Base-by-base conservation (phyloP, 2,329 filamentous ascomycete species). In the Penicillium sp. region DNA sequence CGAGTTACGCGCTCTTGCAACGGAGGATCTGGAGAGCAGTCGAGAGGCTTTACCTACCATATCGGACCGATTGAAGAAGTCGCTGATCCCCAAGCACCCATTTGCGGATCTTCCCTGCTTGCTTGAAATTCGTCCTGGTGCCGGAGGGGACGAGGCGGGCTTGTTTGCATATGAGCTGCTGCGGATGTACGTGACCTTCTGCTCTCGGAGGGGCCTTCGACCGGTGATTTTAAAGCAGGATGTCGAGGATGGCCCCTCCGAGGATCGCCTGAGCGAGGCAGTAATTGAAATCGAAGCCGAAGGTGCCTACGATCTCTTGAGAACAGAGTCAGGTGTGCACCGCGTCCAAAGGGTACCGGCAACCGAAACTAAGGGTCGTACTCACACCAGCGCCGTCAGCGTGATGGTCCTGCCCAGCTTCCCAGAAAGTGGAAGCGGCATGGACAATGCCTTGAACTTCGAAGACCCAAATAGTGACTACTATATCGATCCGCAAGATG, bases 371-470 rank as follows among this genome's bases (percentile, higher is more conserved):
- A 93, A 90, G 68, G 94, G 94, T 2, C 85, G 94, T 26, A 94
- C 90, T 15, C 94, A 99, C 72, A 99, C 94, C 10, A 94, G 89
- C 67, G 92, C 92, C 12, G 93, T 91, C 3, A 90, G 89, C 6
- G 89, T 99, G 0, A 88, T 96, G 81, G 91, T 99, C 2, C 79
- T 99, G 28, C 94, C 94, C 0, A 90, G 86, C 45, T 87, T 97
- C 51, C 85, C 89, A 0, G 75, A 76, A 15, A 71, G 68, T 36
- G 77, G 77, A 34, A 76, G 75, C 15, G 75, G 77, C 45, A 79
- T 80, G 21, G 69, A 79, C 15, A 77, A 72, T 36, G 79, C 82
- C 28, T 72, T 79, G 43, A 85, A 90, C 68, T 81, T 88, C 59
- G 86, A 93, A 56, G 87, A 97, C 64, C 93, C 93, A 0, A 87